Evolutionary conservation across 192 early-diverging fungal genomes (phyloP).

Genomic region (Entomortierella chlamydospora): DNA sequence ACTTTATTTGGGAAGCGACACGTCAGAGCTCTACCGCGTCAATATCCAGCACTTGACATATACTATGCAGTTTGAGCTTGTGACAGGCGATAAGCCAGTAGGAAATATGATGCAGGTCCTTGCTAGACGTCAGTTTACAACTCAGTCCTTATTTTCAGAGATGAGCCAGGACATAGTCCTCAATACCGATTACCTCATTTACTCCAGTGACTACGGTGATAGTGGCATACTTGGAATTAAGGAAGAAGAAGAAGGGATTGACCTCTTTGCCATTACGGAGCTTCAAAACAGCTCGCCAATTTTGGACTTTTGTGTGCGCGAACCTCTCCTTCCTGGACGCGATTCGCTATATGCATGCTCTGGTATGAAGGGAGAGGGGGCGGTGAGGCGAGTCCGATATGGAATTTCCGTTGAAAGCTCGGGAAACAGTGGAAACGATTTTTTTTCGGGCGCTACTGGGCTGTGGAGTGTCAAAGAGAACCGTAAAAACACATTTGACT

Average conservation of each 20-base stretch:
- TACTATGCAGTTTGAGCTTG: conserved; percentile 35
- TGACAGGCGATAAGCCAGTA: conserved; percentile 26
- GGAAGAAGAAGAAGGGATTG: conserved; percentile 41
- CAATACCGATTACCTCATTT: conserved; percentile 37
- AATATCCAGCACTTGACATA: conserved; percentile 24
- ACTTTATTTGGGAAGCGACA: conserved; percentile 48
- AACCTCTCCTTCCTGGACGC: conserved; percentile 28
- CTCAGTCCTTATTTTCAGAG: background rate
- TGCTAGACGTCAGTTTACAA: conserved; percentile 4
- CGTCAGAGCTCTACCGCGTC: conserved; percentile 32
- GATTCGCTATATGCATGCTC: conserved; percentile 38
- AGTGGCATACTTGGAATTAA: conserved; percentile 26
- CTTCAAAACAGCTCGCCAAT: conserved; percentile 32
- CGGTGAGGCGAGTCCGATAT: conserved; percentile 19
- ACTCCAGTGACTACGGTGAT: conserved; percentile 40
- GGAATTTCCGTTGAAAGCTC: conserved; percentile 33
- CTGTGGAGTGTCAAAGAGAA: conserved; percentile 30
- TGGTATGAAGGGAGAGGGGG: conserved; percentile 37
- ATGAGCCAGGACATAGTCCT: conserved; percentile 5
- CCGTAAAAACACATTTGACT: conserved; percentile 16
- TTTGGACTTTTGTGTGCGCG: conserved; percentile 37
- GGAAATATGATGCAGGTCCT: conserved; percentile 30
- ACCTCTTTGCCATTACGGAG: conserved; percentile 27
- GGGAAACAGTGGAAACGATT: conserved; percentile 38
- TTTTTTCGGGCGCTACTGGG: conserved; percentile 35